Percentiles rank a stretch among this genome's conserved stretches.
These are phyloP conservation scores for Colletotrichum graminicola DNA, from an alignment of 2,329 filamentous ascomycete species.

Conservation along the genomic window DNA sequence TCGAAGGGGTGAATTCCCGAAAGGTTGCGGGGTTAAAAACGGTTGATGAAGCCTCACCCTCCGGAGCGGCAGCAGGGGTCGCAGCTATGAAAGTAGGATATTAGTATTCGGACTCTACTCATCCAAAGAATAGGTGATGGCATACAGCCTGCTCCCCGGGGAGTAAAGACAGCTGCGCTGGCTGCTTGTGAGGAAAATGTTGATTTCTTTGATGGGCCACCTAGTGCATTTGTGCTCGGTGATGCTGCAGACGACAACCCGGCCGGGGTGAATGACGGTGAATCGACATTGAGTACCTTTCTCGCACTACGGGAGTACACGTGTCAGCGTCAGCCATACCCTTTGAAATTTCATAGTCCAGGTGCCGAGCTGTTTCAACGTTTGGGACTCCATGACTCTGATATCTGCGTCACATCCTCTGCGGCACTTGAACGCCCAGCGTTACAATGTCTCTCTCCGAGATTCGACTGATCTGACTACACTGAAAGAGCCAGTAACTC, in stretches of 20 bases:
- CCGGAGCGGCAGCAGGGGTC: conserved; percentile 46
- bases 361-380: no score
- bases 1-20: conserved; percentile 70
- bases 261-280: conserved; percentile 90
- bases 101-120: not conserved
- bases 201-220: conserved; percentile 70
- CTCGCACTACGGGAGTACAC: conserved; percentile 60
- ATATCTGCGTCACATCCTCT: not conserved
- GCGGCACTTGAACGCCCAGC: not conserved
- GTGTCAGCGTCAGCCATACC: conserved; percentile 37
- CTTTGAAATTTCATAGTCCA: not conserved
- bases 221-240: conserved; percentile 48
- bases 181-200: conserved; percentile 90
- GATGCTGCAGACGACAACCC: conserved; percentile 49
- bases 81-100: conserved; percentile 16
- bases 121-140: not conserved
- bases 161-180: conserved; percentile 89
- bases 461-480: no score
- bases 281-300: conserved; percentile 93
- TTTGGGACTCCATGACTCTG: not conserved
- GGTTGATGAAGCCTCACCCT: conserved; percentile 54
- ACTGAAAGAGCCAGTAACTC: not conserved
- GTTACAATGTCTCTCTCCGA: not conserved
- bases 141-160: conserved; percentile 67
- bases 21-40: conserved; percentile 69